phyloP scores from a whole-genome alignment of 2,329 filamentous ascomycete species.

The Diaporthe ilicicola region DNA sequence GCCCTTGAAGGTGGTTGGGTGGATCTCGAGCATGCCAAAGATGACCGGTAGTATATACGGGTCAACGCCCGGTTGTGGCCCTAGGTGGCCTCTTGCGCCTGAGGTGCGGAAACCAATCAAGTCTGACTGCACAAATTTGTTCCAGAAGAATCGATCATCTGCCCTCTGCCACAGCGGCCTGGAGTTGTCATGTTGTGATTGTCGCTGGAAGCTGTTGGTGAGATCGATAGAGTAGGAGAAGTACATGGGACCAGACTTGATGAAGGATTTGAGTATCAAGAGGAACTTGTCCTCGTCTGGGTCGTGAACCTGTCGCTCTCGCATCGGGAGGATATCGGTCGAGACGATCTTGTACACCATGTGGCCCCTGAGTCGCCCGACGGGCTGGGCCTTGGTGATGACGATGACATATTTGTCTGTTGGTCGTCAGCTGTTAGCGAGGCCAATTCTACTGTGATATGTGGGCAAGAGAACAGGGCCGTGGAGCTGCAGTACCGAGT shows the following conservation, averaged over 20 bases:
- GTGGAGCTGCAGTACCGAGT: constrained; percentile 69
- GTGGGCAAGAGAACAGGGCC: background rate
- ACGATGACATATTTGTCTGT: constrained; percentile 94
- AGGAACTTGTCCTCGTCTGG: constrained; percentile 95
- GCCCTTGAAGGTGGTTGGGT: constrained; percentile 83
- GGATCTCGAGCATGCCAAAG: constrained; percentile 95
- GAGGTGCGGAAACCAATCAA: constrained; percentile 84
- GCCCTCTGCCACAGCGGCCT: constrained; percentile 88
- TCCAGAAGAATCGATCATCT: constrained; percentile 99
- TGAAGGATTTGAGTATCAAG: constrained; percentile 78
- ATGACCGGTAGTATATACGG: constrained; percentile 95
- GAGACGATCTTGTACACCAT: constrained; percentile 93
- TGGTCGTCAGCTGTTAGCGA: background rate
- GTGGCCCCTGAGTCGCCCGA: constrained; percentile 92
- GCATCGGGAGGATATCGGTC: constrained; percentile 92
- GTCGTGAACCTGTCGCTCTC: constrained; percentile 90
- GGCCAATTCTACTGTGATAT: background rate
- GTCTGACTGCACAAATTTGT: constrained; percentile 89
- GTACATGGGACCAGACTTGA: constrained; percentile 91
- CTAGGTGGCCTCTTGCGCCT: constrained; percentile 69
- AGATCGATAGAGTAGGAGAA: constrained; percentile 98
- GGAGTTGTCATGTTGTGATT: constrained; percentile 77
- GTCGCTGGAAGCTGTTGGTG: constrained; percentile 96
- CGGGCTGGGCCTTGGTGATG: constrained; percentile 91
- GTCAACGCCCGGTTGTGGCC: constrained; percentile 79